These are phyloP conservation scores for Leccinum broughii DNA, from an alignment of 768 basidiomycete species.

Conservation along the genomic window DNA sequence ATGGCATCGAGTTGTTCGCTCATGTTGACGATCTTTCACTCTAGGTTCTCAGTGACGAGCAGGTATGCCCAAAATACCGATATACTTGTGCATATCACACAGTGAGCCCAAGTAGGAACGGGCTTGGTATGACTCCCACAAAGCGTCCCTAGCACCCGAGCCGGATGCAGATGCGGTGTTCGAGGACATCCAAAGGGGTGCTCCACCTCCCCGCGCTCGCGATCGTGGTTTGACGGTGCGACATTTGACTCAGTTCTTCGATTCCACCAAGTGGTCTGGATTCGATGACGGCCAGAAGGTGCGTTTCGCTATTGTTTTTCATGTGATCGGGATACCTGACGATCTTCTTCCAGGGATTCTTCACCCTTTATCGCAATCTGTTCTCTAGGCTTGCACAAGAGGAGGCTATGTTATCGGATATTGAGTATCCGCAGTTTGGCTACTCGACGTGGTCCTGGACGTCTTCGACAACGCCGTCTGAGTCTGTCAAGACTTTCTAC, in stretches of 20 bases:
- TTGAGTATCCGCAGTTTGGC: slow-evolving; percentile 83
- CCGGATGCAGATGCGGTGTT: slow-evolving; percentile 84
- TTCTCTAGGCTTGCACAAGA: slow-evolving; percentile 83
- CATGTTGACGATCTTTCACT: slow-evolving; percentile 43
- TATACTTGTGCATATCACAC: slow-evolving; percentile 7
- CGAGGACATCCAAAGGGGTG: slow-evolving; percentile 79
- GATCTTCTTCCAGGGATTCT: slow-evolving; percentile 68
- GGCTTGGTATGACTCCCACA: slow-evolving; percentile 97
- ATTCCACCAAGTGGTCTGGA: slow-evolving; percentile 62
- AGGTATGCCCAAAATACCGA: slow-evolving; percentile 52
- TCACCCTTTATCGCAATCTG: slow-evolving; percentile 82
- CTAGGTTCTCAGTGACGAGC: slow-evolving; percentile 91
- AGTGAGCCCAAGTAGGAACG: slow-evolving; percentile 70
- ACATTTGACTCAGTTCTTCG: slow-evolving; percentile 85
- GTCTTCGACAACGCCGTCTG: slow-evolving; percentile 42
- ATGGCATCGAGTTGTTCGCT: not conserved
- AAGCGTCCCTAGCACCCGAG: slow-evolving; percentile 74
- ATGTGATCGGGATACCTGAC: not conserved
- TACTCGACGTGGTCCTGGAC: slow-evolving; percentile 74
- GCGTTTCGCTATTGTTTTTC: slow-evolving; percentile 23
- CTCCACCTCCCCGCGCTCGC: slow-evolving; percentile 48
- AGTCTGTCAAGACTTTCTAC: slow-evolving; percentile 77
- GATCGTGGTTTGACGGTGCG: slow-evolving; percentile 79
- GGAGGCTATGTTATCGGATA: slow-evolving; percentile 50
- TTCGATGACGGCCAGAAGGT: slow-evolving; percentile 67